Base-by-base conservation (phyloP, 2,329 filamentous ascomycete species). In the Colletotrichum caudatum region DNA sequence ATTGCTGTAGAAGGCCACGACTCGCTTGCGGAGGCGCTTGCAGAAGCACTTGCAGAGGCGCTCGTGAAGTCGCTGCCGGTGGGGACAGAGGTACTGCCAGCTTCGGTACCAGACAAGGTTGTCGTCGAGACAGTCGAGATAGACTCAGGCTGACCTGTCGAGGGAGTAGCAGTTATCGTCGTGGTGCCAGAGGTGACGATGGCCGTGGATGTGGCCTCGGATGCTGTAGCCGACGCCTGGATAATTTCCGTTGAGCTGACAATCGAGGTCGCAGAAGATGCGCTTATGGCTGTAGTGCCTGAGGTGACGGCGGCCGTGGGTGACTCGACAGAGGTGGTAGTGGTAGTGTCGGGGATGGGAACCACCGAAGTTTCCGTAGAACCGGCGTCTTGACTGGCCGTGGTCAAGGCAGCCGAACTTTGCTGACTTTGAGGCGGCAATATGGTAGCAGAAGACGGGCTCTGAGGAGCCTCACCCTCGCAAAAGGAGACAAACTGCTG, bases 401-500 rank as follows among this genome's bases (percentile, higher is more conserved):
- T 81, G 29, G 46, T 71, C 11, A 71, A 18, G 18, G 39, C 23
- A n/a, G 53, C 9, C 0, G 65, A 59, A 18, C 5, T 69, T 20
- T 78, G 76, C 60, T 77, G 74, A 46, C 81, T 76, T 37, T 76
- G 72, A 29, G 82, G 75, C 6, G 81, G 81, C 44, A 78, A 78
- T 0, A 73, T 67, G 2, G 75, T 73, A 8, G 65, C 64, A 23
- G 73, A 58, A 1, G 73, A 53, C 8, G 73, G 73, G 14, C 75
- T 71, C 39, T 74, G 69, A 1, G 77, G 63, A 9, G 71, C 60
- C 16, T 72, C 72, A 8, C 78, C 78, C 0, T 77, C 33, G 74
- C 89, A 91, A 75, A 78, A 90, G 44, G 78, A 74, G 41, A 86
- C 7, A 66, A 80, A 89, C 74, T 88, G 85, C 0, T 63, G 33